A percentile compares a stretch with the other conserved stretches of the same genome.
Evolutionary conservation across 306 rosid genomes (phyloP).

Genomic region (Quercus wislizeni): DNA sequence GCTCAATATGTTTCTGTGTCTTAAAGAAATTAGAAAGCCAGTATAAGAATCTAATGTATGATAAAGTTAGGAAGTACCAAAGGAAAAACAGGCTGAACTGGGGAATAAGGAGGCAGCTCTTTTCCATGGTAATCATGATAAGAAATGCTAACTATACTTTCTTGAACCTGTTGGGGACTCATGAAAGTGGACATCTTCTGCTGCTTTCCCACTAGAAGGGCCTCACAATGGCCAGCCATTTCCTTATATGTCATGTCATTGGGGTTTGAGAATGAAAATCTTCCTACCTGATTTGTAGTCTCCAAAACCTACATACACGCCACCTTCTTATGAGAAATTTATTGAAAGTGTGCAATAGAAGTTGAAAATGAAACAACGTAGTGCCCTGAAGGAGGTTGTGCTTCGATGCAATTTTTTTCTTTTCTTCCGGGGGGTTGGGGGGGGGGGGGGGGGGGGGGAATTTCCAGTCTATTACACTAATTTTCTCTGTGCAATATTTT

Average conservation of each 20-base stretch:
- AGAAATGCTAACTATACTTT: constrained; percentile 32
- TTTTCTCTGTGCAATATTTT: no score
- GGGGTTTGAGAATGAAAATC: constrained; percentile 59
- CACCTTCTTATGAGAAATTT: not conserved
- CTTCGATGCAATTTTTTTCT: no score
- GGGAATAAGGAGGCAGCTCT: constrained; percentile 27
- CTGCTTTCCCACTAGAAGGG: constrained; percentile 71
- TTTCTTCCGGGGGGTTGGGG: no score
- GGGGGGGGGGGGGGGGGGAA: no score
- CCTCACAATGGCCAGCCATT: constrained; percentile 84
- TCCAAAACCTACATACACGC: constrained; percentile 51
- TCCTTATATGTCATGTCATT: constrained; percentile 70
- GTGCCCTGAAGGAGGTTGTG: no score
- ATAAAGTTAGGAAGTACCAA: constrained; percentile 42
- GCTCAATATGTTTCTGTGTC: no score
- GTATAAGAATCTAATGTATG: no score
- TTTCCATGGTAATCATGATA: constrained; percentile 26
- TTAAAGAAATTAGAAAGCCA: no score
- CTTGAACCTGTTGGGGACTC: constrained; percentile 32
- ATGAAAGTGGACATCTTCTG: constrained; percentile 61
- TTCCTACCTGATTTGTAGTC: constrained; percentile 62
- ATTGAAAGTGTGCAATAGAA: not conserved
- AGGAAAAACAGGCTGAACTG: constrained; percentile 26
- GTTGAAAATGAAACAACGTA: not conserved
- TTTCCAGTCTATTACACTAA: no score